These are phyloP conservation scores for Lizonia empirigonia DNA, from an alignment of 2,329 filamentous ascomycete species.

Conservation along the genomic window DNA sequence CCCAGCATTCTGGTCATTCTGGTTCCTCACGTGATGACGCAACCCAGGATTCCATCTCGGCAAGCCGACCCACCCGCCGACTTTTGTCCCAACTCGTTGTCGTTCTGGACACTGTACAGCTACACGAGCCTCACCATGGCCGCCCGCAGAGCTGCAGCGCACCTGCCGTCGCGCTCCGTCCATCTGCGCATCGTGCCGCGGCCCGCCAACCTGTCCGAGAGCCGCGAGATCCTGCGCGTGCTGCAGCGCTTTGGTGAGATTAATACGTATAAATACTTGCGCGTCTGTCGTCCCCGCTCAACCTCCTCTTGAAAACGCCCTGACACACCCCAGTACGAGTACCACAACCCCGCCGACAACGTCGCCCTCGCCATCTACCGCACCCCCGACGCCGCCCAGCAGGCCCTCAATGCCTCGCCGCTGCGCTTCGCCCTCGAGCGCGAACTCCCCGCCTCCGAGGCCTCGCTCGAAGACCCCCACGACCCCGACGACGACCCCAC, in stretches of 20 bases:
- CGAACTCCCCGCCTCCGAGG: conserved; percentile 12
- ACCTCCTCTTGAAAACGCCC: too few relatives aligned
- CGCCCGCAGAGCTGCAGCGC: conserved; percentile 29
- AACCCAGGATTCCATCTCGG: conserved; percentile 23
- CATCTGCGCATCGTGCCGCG: conserved; percentile 56
- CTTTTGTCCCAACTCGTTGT: too few relatives aligned
- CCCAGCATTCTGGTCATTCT: conserved; percentile 22
- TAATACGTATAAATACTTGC: conserved; percentile 54
- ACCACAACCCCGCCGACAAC: conserved; percentile 50
- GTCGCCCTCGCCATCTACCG: conserved; percentile 55
- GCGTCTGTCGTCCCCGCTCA: conserved; percentile 31
- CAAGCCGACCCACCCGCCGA: conserved; percentile 28
- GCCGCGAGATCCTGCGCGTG: conserved; percentile 55
- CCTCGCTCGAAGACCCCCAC: background rate
- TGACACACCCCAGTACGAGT: conserved; percentile 49
- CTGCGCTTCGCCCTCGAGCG: conserved; percentile 54
- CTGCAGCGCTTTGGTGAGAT: conserved; percentile 58
- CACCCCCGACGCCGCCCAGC: conserved; percentile 47
- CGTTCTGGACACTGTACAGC: background rate
- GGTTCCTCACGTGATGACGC: conserved; percentile 25
- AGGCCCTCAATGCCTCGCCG: conserved; percentile 53
- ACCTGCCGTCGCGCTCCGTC: conserved; percentile 50
- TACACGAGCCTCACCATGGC: conserved; percentile 32
- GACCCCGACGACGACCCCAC: conserved; percentile 23
- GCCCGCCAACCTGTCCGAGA: conserved; percentile 55